Percentiles rank a stretch among this genome's conserved stretches.
Evolutionary conservation across 176 grass and related monocot species (phyloP).

Genomic region (Bonia amplexicaulis): DNA sequence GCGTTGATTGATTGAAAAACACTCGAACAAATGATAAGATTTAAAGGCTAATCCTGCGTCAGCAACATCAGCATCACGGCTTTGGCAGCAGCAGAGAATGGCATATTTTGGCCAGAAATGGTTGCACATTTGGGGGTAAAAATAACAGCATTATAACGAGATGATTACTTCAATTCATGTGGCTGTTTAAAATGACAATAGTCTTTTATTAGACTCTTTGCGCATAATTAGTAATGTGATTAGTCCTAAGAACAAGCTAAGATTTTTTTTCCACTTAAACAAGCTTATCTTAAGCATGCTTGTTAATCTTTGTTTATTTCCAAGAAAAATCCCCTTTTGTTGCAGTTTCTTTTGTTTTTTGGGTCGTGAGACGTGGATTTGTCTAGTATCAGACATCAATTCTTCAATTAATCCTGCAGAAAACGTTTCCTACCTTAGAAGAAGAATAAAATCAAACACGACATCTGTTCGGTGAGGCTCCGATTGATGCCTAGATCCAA

Average conservation of each 20-base stretch:
- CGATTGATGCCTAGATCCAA: not conserved
- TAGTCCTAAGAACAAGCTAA: not conserved
- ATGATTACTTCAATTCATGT: not conserved
- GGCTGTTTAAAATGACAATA: not conserved
- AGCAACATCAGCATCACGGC: slow-evolving; percentile 1
- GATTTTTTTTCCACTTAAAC: not conserved
- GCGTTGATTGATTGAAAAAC: slow-evolving; percentile 4
- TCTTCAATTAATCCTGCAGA: not conserved
- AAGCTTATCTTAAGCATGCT: not conserved
- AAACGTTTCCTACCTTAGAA: not conserved
- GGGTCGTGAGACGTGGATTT: slow-evolving; percentile 26
- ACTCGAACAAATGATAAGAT: not conserved
- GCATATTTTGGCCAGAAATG: not conserved
- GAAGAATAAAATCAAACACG: slow-evolving; percentile 46
- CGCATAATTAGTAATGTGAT: not conserved
- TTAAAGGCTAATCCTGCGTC: not conserved
- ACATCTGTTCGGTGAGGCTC: slow-evolving; percentile 30
- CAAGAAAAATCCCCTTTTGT: not conserved
- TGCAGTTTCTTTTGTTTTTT: not conserved
- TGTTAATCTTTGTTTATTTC: not conserved
- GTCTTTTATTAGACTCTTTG: not conserved
- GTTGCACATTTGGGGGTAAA: not conserved
- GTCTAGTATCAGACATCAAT: slow-evolving; percentile 22
- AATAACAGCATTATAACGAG: not conserved
- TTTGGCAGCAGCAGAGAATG: not conserved